These are phyloP conservation scores for Cordyceps fumosorosea DNA, from an alignment of 2,329 filamentous ascomycete species.

Conservation along the genomic window DNA sequence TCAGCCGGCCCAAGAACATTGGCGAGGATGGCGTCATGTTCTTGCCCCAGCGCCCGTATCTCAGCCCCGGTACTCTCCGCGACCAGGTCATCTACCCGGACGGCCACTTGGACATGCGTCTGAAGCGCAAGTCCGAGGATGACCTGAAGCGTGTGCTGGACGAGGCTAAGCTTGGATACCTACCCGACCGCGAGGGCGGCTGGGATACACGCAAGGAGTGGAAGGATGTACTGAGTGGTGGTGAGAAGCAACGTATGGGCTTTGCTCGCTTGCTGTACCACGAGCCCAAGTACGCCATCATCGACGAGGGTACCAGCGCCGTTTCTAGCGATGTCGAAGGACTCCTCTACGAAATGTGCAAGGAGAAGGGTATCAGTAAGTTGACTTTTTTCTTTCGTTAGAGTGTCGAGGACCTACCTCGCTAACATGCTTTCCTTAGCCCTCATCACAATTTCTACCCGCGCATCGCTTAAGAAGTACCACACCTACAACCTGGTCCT, in stretches of 20 bases:
- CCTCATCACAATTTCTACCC: slow-evolving; percentile 90
- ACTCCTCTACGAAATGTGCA: slow-evolving; percentile 84
- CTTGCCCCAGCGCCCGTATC: slow-evolving; percentile 85
- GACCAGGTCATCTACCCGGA: slow-evolving; percentile 99
- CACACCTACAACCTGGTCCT: slow-evolving; percentile 87
- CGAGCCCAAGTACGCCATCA: slow-evolving; percentile 86
- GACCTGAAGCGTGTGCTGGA: slow-evolving; percentile 75
- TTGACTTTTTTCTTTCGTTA: background rate
- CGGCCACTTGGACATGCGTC: slow-evolving; percentile 87
- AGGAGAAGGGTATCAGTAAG: slow-evolving; percentile 88
- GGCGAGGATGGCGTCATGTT: slow-evolving; percentile 97
- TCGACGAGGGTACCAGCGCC: slow-evolving; percentile 92
- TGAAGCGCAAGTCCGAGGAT: slow-evolving; percentile 67
- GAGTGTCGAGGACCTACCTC: background rate
- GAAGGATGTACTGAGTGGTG: slow-evolving; percentile 96
- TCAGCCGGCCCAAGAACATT: slow-evolving; percentile 73
- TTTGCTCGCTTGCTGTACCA: slow-evolving; percentile 90
- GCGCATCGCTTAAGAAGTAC: slow-evolving; percentile 90
- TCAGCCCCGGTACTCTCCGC: slow-evolving; percentile 84
- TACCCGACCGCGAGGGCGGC: slow-evolving; percentile 86
- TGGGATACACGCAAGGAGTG: slow-evolving; percentile 97
- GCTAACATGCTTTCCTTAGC: slow-evolving; percentile 41
- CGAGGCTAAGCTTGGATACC: slow-evolving; percentile 77
- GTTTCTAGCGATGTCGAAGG: slow-evolving; percentile 94
- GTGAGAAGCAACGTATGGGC: slow-evolving; percentile 93